Percentiles rank a stretch among this genome's conserved stretches.
phyloP scores from a whole-genome alignment of 345 rosid genomes.

The Melaleuca quinquenervia region DNA sequence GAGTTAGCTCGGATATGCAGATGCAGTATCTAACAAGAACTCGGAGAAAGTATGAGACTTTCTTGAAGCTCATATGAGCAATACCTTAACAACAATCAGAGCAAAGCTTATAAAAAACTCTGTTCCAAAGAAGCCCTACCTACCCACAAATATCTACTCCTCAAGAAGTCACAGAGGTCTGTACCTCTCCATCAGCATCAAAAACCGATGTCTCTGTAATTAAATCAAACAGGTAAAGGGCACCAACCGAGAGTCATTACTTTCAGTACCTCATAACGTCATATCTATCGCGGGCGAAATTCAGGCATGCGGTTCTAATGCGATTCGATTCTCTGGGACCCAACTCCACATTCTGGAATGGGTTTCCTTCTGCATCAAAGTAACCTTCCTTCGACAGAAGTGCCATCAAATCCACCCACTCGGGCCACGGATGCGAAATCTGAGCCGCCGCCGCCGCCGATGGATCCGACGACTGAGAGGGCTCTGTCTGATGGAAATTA shows the following conservation, averaged over 20 bases:
- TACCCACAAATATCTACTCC: background rate
- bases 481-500: background rate
- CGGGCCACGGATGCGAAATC: constrained; percentile 72
- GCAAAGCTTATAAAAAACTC: background rate
- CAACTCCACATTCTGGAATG: constrained; percentile 20
- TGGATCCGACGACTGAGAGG: background rate
- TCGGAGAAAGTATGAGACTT: background rate
- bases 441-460: constrained; percentile 1
- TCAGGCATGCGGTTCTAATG: constrained; percentile 73
- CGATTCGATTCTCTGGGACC: constrained; percentile 40
- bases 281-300: constrained; percentile 57
- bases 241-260: background rate
- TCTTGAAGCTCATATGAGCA: background rate
- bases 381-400: constrained; percentile 45
- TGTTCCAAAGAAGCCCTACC: background rate
- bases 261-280: constrained; percentile 49
- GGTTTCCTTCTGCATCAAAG: constrained; percentile 35
- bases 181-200: background rate
- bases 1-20: background rate
- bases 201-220: background rate
- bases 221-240: constrained; percentile 16
- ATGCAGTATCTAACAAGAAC: background rate
- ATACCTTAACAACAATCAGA: background rate
- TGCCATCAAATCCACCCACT: constrained; percentile 69
- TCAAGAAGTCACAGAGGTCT: background rate